Evolutionary conservation across 2,329 filamentous ascomycete species (phyloP).

Genomic region (Venturia nashicola): DNA sequence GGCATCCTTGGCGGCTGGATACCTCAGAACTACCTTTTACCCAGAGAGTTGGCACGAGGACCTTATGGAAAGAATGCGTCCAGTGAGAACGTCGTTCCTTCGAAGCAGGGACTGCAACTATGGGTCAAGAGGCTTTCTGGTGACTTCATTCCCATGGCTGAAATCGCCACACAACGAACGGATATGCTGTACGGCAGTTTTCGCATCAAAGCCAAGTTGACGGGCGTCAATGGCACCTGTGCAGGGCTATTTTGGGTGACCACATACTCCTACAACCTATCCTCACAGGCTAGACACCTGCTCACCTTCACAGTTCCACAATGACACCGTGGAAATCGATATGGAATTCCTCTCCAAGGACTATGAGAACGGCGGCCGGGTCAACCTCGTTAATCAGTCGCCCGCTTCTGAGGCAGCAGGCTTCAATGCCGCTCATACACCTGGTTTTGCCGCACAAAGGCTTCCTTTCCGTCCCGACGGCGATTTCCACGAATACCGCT

Average conservation of each 20-base stretch:
- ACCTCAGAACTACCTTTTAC: conserved; percentile 55
- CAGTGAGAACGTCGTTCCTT: conserved; percentile 44
- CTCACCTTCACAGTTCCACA: conserved; percentile 47
- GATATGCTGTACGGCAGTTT: conserved; percentile 63
- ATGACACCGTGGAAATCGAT: conserved; percentile 70
- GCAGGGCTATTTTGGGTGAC: conserved; percentile 68
- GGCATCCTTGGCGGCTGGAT: conserved; percentile 48
- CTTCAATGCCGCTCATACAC: conserved; percentile 49
- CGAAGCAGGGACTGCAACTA: conserved; percentile 29
- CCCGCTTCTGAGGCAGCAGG: conserved; percentile 44
- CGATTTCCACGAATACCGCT: conserved; percentile 65
- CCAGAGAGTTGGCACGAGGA: conserved; percentile 44
- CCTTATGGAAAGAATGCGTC: conserved; percentile 53
- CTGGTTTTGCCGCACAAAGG: conserved; percentile 43
- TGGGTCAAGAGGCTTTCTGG: conserved; percentile 28
- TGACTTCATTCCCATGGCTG: conserved; percentile 47
- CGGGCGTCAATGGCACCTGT: conserved; percentile 52
- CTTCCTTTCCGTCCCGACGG: conserved; percentile 55
- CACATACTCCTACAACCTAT: not conserved
- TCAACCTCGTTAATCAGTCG: conserved; percentile 69
- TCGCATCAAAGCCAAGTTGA: conserved; percentile 53
- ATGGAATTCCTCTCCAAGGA: conserved; percentile 65
- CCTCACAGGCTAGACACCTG: not conserved
- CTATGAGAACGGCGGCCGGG: conserved; percentile 42
- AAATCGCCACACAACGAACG: conserved; percentile 47